Evolutionary conservation across 306 rosid species (phyloP), one percentile per base, ranked within the genome.

Genomic region (Echinosophora koreensis): DNA sequence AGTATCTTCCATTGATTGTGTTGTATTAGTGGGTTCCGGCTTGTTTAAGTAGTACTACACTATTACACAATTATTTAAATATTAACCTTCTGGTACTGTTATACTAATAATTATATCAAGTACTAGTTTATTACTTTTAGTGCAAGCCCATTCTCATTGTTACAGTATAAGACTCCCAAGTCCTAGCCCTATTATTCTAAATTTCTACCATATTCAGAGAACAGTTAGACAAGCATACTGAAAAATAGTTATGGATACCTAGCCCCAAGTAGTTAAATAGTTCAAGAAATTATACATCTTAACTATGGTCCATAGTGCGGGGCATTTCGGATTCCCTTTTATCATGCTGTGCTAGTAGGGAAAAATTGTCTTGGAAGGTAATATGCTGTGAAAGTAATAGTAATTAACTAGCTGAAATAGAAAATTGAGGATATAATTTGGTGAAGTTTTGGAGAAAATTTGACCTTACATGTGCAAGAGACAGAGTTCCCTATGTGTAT

Each of bases 1-100:
- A 47, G 30, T 77, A 18, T 59, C 46, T 17, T 62, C 28, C 39
- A 72, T 27, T 39, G 56, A 18, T 72, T 39, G 22, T 72, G n/a
- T 22, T 57, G 46, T 38, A 73, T 27, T 41, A 27, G 57, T 58
- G 41, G 54, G 49, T 3, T 35, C 41, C 13, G 15, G 16, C 75
- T 15, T 52, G 39, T 22, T n/a, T 13, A 17, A 10, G 32, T 4
- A 39, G 38, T 39, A 34, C 50, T 35, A 13, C 16, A 17, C 10
- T 54, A 71, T 51, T 46, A 13, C 42, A 51, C 12, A 37, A 12
- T 71, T 11, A 17, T 71, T 52, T 51, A 5, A 6, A 46, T 28
- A 49, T 8, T 41, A 66, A 64, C 66, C 14, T 67, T 22, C 56
- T 66, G 57, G 6, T 16, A 13, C 47, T 35, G 8, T 63, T 47